Conservation (phyloP, 2,329 filamentous ascomycete species). For the Neocatenulostroma microsporum region DNA sequence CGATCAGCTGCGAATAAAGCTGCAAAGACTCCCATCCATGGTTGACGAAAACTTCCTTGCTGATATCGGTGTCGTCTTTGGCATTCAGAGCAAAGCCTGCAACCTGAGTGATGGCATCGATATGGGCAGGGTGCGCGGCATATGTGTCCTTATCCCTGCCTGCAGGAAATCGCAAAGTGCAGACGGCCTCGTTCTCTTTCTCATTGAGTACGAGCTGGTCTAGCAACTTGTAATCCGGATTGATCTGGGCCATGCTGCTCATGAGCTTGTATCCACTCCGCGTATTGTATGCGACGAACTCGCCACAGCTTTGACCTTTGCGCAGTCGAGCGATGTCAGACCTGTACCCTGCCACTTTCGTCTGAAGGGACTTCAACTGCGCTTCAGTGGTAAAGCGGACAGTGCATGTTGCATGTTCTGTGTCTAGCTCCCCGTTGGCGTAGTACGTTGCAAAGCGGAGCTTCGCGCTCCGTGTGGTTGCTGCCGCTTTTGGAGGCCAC, state of each 20-base stretch:
- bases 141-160: neutral
- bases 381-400: too few species aligned
- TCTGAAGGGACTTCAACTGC: too few species aligned
- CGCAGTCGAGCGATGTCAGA: neutral
- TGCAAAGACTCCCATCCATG: constrained; percentile 22
- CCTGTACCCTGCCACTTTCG: neutral
- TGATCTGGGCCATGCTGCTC: neutral
- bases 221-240: neutral
- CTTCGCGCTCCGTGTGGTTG: too few species aligned
- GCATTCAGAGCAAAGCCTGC: constrained; percentile 14
- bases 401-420: too few species aligned
- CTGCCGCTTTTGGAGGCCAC: too few species aligned
- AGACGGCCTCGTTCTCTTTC: neutral
- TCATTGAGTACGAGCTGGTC: neutral
- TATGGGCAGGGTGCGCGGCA: neutral
- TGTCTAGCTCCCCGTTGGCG: too few species aligned
- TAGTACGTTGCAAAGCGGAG: too few species aligned
- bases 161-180: neutral
- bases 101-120: constrained; percentile 9
- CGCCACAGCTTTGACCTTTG: neutral
- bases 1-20: neutral
- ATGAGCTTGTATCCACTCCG: neutral
- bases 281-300: neutral
- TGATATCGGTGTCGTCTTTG: constrained; percentile 18
- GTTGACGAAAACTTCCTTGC: constrained; percentile 27